Base-by-base conservation (phyloP, 805 yeast species). In the Wilhelminamyces savonicus region DNA sequence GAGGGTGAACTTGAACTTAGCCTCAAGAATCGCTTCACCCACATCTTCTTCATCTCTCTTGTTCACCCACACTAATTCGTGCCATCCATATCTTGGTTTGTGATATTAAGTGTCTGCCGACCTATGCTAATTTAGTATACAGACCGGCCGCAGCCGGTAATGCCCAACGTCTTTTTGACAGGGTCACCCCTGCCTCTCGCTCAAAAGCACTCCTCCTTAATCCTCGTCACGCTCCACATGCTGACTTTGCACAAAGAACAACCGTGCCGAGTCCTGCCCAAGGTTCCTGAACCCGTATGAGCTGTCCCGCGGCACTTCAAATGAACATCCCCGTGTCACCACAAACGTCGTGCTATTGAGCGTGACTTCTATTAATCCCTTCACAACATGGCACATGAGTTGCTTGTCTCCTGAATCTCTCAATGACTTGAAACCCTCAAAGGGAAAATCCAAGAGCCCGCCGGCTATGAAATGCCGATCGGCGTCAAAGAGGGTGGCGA, bases 301-400 rank as follows among this genome's bases (percentile, higher is more conserved):
- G 48, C 82, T 83, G 4, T 79, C 81, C 59, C 81, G 72, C 1
- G 96, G 96, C 5, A 88, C 69, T 44, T 82, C 83, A 44, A 87
- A 79, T 4, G 90, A 73, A 30, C 94, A 81, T 1, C 95, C 95
- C 32, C 68, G 61, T 1, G 73, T 66, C 5, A 78, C 81, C 4
- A 76, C 56, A 49, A 87, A 83, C 14, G 60, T 65, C 13, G 65
- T 67, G 5, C 72, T 74, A 13, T 74, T 70, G 4, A 87, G 40
- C 2, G 76, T 71, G 3, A 83, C 88, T 44, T 83, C 84, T 7
- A 84, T 49, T 3, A 69, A 42, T 0, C 97, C 97, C 23, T 67
- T 60, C 4, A 82, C 69, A 24, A 87, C 86, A 48, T 77, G 82
- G 48, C 87, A 87, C 16, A 79, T 76, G 44, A 82, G 78, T 39